Conservation (phyloP, 176 grass and related monocot species). For the Avena atlantica region DNA sequence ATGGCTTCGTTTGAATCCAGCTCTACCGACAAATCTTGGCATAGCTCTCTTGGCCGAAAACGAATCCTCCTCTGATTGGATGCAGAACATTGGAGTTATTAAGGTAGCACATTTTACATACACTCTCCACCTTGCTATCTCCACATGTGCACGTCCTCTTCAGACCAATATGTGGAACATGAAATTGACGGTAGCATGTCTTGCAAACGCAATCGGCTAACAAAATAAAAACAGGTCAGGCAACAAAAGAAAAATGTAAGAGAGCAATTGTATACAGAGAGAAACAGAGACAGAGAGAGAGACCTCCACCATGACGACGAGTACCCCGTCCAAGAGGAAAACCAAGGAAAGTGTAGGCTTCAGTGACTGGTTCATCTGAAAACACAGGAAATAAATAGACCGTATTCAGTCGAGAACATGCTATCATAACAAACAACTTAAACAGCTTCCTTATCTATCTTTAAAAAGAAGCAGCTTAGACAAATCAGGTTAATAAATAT, state of each 20-base stretch:
- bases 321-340: not conserved
- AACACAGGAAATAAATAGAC: too few species aligned
- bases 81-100: not conserved
- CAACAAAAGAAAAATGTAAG: not conserved
- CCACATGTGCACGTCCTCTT: too few species aligned
- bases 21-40: too few species aligned
- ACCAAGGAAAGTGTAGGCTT: constrained; percentile 4
- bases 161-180: not conserved
- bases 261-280: not conserved
- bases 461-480: not conserved
- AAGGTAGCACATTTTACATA: not conserved
- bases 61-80: not conserved
- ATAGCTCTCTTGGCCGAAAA: too few species aligned
- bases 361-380: not conserved
- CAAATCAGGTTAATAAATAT: not conserved
- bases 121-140: too few species aligned
- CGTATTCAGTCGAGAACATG: too few species aligned
- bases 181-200: not conserved
- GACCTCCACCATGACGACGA: not conserved
- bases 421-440: too few species aligned
- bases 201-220: not conserved
- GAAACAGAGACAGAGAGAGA: not conserved
- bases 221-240: not conserved
- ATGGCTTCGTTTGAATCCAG: constrained; percentile 69
- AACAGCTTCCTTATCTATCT: not conserved